Evolutionary conservation across 768 basidiomycete genomes (phyloP).

Genomic region (Mrakia hoshinonis): DNA sequence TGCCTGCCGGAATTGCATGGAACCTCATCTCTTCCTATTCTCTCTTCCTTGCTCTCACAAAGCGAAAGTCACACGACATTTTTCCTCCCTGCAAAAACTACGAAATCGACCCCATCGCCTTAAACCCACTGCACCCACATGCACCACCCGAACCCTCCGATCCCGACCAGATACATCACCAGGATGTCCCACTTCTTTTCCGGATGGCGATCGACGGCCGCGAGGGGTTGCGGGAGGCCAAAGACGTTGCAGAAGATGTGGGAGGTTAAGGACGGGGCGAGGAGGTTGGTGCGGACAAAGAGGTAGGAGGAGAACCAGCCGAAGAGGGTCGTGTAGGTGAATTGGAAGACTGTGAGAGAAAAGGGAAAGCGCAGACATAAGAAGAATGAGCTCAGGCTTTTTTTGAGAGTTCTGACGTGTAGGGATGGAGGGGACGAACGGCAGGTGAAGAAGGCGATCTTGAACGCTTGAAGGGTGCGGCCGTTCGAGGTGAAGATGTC

Average conservation of each 20-base stretch:
- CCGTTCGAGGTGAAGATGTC: slow-evolving; percentile 73
- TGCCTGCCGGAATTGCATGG: too few relatives aligned
- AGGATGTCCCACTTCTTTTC: slow-evolving; percentile 6
- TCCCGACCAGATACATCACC: slow-evolving; percentile 7
- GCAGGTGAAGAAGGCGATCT: slow-evolving; percentile 57
- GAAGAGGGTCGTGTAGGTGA: slow-evolving; percentile 83
- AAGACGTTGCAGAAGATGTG: slow-evolving; percentile 92
- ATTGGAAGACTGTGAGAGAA: slow-evolving; percentile 62
- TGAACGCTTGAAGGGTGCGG: slow-evolving; percentile 54
- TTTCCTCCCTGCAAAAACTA: too few relatives aligned
- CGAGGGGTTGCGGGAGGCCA: slow-evolving; percentile 66
- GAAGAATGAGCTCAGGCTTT: neutral
- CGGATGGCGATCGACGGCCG: slow-evolving; percentile 54
- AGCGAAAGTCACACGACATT: too few relatives aligned
- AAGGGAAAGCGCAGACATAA: too few relatives aligned
- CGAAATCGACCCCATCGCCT: too few relatives aligned
- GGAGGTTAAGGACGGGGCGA: slow-evolving; percentile 65
- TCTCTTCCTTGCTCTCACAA: too few relatives aligned
- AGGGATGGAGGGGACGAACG: slow-evolving; percentile 33
- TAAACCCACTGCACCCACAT: neutral
- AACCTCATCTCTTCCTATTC: too few relatives aligned
- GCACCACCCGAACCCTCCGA: slow-evolving; percentile 7
- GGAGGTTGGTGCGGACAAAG: slow-evolving; percentile 56
- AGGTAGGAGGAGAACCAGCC: slow-evolving; percentile 80
- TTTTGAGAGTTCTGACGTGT: slow-evolving; percentile 27